Percentiles rank a stretch among this genome's conserved stretches.
Conservation (phyloP, 2,329 filamentous ascomycete genomes). For the Dactylellina haptotyla region DNA sequence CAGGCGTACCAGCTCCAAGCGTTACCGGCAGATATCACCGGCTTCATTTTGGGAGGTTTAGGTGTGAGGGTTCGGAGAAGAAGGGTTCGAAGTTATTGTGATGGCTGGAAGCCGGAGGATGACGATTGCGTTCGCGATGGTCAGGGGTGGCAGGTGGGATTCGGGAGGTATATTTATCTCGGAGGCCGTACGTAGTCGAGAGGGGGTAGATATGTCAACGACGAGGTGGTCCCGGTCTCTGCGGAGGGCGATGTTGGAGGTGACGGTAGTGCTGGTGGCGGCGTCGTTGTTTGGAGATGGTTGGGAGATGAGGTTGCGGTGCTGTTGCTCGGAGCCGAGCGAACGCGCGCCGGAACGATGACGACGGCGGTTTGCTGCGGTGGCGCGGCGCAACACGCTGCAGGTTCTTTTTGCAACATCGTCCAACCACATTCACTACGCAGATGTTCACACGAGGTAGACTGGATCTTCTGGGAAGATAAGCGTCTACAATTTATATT, state of each 20-base stretch:
- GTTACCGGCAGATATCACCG: conserved; percentile 87
- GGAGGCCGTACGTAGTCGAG: background rate
- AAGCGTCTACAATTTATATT: too few relatives aligned
- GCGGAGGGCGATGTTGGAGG: background rate
- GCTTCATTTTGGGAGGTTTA: conserved; percentile 77
- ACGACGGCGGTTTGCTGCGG: background rate
- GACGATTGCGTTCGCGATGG: background rate
- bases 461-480: too few relatives aligned
- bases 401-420: background rate
- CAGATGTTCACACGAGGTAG: too few relatives aligned
- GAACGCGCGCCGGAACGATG: conserved; percentile 6
- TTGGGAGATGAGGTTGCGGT: conserved; percentile 11
- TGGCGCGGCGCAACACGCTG: conserved; percentile 7
- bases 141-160: background rate
- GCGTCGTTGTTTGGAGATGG: background rate
- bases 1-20: conserved; percentile 92
- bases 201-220: background rate
- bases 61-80: background rate
- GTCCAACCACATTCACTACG: background rate
- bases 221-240: background rate
- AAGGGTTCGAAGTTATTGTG: background rate
- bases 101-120: background rate
- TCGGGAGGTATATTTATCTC: background rate
- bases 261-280: background rate
- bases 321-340: conserved; percentile 13